Conservation (phyloP, 345 rosid genomes). For the Sonneratia alba region DNA sequence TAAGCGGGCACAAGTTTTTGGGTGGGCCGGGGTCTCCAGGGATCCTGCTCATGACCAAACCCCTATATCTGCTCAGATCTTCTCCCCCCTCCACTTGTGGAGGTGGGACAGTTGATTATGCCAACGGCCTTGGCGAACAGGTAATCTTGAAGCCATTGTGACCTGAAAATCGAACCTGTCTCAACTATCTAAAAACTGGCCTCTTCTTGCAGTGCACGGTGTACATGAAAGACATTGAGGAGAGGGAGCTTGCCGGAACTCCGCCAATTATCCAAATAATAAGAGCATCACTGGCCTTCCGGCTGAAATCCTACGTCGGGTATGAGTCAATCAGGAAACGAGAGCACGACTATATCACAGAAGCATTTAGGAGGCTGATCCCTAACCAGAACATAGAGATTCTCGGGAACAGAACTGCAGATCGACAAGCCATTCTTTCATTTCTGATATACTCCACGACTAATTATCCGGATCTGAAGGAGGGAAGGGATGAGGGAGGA, state of each 20-base stretch:
- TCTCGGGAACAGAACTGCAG: conserved; percentile 29
- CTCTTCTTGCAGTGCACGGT: conserved; percentile 34
- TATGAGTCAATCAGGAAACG: conserved; percentile 21
- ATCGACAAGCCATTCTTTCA: conserved; percentile 38
- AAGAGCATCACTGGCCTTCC: conserved; percentile 42
- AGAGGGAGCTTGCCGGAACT: conserved; percentile 49
- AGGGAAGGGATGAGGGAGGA: background rate
- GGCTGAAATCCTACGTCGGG: conserved; percentile 43
- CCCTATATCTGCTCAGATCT: conserved; percentile 29
- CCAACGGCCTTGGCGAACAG: conserved; percentile 42
- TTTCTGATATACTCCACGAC: conserved; percentile 38
- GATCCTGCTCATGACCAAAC: conserved; percentile 37
- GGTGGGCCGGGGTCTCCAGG: conserved; percentile 67
- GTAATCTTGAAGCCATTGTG: conserved; percentile 11
- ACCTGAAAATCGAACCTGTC: background rate
- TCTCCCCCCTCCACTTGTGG: conserved; percentile 58
- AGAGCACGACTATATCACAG: conserved; percentile 24
- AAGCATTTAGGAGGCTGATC: conserved; percentile 33
- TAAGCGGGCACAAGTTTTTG: conserved; percentile 49
- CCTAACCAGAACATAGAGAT: conserved; percentile 32
- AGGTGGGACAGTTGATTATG: conserved; percentile 54
- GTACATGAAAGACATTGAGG: conserved; percentile 38
- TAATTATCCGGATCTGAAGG: background rate
- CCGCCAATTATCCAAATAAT: conserved; percentile 50
- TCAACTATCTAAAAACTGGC: background rate